Evolutionary conservation across 352 stramenopile genomes (phyloP).

Genomic region (Pythium vanterpoolii): DNA sequence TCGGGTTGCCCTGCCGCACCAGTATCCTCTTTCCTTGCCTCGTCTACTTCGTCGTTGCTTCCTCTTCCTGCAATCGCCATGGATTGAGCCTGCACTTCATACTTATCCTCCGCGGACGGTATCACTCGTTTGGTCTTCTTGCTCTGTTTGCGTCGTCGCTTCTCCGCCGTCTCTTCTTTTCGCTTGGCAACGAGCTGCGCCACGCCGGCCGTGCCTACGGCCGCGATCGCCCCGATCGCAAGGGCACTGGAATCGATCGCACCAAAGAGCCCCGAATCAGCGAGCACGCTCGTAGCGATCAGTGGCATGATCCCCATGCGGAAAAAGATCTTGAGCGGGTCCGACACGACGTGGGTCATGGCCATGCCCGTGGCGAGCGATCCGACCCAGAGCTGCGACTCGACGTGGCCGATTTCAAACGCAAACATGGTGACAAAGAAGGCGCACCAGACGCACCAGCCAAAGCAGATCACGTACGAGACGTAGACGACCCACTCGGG

Average conservation of each 20-base stretch:
- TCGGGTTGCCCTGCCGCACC: too few species aligned
- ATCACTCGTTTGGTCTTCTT: constrained; percentile 30
- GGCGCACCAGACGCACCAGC: constrained; percentile 49
- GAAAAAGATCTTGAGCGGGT: constrained; percentile 72
- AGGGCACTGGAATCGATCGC: constrained; percentile 46
- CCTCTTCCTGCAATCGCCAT: constrained; percentile 18
- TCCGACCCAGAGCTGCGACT: constrained; percentile 59
- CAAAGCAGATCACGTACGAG: constrained; percentile 55
- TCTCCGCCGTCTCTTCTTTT: constrained; percentile 20
- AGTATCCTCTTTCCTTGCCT: constrained; percentile 11
- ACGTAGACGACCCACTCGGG: constrained; percentile 74
- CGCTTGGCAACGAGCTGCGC: constrained; percentile 43
- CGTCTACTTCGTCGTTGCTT: constrained; percentile 3
- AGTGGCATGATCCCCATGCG: constrained; percentile 69
- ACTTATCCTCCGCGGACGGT: constrained; percentile 24
- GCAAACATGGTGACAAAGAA: constrained; percentile 77
- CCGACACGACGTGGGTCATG: constrained; percentile 58
- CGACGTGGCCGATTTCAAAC: constrained; percentile 54
- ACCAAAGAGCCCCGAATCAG: constrained; percentile 52
- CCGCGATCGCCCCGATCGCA: constrained; percentile 37
- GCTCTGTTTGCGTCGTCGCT: constrained; percentile 1
- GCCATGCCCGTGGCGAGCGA: constrained; percentile 51
- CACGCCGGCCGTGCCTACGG: constrained; percentile 43
- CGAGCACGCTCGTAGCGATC: constrained; percentile 46
- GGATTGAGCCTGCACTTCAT: constrained; percentile 15